Percentiles rank a stretch among this genome's conserved stretches.
phyloP scores from a whole-genome alignment of 805 yeast genomes.

The Teunomyces kruisii region DNA sequence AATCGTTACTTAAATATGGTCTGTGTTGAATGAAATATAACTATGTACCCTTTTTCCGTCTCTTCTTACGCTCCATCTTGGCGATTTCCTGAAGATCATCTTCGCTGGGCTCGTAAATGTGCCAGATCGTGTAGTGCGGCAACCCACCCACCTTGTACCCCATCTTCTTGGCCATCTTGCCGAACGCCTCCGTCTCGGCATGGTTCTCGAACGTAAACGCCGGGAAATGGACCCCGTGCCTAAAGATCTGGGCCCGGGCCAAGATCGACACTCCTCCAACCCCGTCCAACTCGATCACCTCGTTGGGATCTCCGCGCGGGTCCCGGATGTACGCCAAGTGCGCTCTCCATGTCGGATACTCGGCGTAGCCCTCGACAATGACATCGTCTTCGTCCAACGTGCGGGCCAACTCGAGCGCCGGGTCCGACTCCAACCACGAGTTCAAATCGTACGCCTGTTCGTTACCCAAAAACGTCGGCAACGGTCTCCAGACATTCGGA shows the following conservation, averaged over 20 bases:
- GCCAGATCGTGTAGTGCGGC: constrained; percentile 95
- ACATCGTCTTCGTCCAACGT: constrained; percentile 76
- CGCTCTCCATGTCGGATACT: constrained; percentile 82
- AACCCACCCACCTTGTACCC: constrained; percentile 84
- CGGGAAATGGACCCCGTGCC: constrained; percentile 81
- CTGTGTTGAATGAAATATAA: not conserved
- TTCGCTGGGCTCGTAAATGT: constrained; percentile 85
- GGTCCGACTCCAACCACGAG: constrained; percentile 90
- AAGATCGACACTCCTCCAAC: constrained; percentile 85
- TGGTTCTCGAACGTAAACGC: constrained; percentile 82
- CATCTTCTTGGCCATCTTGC: constrained; percentile 75
- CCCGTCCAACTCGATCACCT: constrained; percentile 74
- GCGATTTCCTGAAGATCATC: constrained; percentile 75
- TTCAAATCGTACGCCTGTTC: constrained; percentile 96
- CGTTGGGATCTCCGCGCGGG: constrained; percentile 56
- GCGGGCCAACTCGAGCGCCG: constrained; percentile 66
- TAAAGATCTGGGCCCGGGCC: constrained; percentile 70
- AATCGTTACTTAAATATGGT: not conserved
- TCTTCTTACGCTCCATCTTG: constrained; percentile 62
- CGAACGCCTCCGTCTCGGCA: constrained; percentile 88
- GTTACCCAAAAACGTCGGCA: constrained; percentile 85
- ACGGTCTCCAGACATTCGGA: constrained; percentile 95
- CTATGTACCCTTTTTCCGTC: constrained; percentile 22
- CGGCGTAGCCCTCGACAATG: constrained; percentile 85
- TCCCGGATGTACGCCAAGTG: constrained; percentile 75